Conservation (phyloP, 2,329 filamentous ascomycete genomes). For the Alternaria longipes region DNA sequence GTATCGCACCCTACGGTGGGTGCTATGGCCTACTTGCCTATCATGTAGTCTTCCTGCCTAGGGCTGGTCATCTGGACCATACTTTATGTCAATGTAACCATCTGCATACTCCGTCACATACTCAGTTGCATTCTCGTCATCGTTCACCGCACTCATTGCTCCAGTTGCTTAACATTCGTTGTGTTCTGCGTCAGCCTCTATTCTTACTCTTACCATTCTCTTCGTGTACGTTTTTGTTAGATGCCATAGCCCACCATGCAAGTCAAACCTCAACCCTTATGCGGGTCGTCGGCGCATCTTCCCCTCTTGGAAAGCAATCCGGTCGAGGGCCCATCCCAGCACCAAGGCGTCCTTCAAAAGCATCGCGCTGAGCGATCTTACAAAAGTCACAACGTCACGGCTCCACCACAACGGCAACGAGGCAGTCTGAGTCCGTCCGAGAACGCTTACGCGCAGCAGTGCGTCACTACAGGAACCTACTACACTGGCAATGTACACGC, state of each 20-base stretch:
- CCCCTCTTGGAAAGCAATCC: constrained; percentile 46
- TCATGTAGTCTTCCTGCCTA: constrained; percentile 41
- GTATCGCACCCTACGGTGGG: constrained; percentile 37
- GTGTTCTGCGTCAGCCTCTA: constrained; percentile 37
- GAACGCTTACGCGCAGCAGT: constrained; percentile 32
- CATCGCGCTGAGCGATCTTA: constrained; percentile 54
- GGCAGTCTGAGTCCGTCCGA: constrained; percentile 41
- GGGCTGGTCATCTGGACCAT: constrained; percentile 30
- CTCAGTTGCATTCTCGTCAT: constrained; percentile 45
- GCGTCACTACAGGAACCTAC: constrained; percentile 31
- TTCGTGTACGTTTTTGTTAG: constrained; percentile 32
- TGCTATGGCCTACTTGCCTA: constrained; percentile 31
- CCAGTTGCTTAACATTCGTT: constrained; percentile 56
- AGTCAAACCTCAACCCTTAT: constrained; percentile 47
- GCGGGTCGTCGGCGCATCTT: constrained; percentile 56
- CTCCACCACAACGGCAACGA: constrained; percentile 39
- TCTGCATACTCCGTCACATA: constrained; percentile 37
- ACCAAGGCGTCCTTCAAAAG: constrained; percentile 51
- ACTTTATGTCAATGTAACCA: constrained; percentile 45
- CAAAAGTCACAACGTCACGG: constrained; percentile 29
- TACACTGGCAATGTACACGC: constrained; percentile 36
- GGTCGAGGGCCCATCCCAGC: constrained; percentile 27
- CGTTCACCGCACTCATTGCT: constrained; percentile 52
- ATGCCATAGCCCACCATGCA: constrained; percentile 43
- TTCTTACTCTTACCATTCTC: constrained; percentile 52